Evolutionary conservation across 2,329 filamentous ascomycete genomes (phyloP).

Genomic region (Diaporthe vaccinii): DNA sequence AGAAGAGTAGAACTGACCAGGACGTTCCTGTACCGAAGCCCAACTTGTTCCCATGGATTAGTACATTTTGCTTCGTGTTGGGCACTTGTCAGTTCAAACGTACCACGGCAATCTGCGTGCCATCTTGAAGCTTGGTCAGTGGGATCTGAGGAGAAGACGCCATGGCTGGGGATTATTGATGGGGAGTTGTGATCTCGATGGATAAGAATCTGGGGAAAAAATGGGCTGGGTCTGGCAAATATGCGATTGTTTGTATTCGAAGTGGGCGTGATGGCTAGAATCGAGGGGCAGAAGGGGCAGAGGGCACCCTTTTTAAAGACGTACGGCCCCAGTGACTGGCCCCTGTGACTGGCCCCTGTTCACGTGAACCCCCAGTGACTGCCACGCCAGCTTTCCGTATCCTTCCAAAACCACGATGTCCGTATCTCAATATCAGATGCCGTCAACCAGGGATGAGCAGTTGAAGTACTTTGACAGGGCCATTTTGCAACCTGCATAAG

Average conservation of each 20-base stretch:
- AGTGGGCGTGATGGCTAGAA: too few species aligned
- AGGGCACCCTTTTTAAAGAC: too few species aligned
- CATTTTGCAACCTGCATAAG: constrained; percentile 18
- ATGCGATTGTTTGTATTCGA: too few species aligned
- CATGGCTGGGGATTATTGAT: neutral
- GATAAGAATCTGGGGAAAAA: neutral
- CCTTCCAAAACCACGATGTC: neutral
- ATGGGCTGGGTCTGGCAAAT: too few species aligned
- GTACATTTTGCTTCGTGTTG: constrained; percentile 44
- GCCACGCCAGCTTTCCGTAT: neutral
- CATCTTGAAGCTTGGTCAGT: neutral
- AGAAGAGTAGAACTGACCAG: constrained; percentile 54
- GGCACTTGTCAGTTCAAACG: neutral
- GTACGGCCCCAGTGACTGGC: too few species aligned
- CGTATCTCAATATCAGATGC: neutral
- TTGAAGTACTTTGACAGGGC: neutral
- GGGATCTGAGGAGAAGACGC: neutral
- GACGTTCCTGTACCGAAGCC: constrained; percentile 75
- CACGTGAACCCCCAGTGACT: too few species aligned
- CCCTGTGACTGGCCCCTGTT: too few species aligned
- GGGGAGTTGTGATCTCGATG: too few species aligned
- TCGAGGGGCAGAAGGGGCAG: too few species aligned
- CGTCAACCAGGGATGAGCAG: too few species aligned
- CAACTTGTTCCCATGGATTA: constrained; percentile 50
- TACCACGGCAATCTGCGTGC: constrained; percentile 24